These are phyloP conservation scores for Trametes sp. DNA, from an alignment of 1,284 basidiomycete species.

Conservation along the genomic window DNA sequence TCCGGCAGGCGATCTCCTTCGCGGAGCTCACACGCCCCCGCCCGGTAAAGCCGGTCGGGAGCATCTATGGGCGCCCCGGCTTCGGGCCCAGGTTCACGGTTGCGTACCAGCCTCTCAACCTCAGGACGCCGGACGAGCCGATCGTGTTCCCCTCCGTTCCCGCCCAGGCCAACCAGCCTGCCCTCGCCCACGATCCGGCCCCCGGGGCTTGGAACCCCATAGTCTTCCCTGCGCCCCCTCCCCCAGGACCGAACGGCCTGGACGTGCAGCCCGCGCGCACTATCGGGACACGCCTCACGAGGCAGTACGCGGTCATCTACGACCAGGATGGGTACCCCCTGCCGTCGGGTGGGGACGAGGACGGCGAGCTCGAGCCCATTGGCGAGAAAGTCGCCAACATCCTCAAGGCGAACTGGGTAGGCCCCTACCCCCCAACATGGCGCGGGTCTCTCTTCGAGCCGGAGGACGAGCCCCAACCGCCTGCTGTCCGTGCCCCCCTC, in stretches of 20 bases:
- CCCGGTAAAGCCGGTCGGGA: neutral
- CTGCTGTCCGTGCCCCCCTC: neutral
- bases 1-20: neutral
- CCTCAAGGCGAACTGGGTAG: slow-evolving; percentile 8
- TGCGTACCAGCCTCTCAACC: slow-evolving; percentile 5
- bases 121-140: slow-evolving; percentile 2
- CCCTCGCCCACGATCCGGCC: too few species aligned
- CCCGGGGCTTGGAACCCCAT: neutral
- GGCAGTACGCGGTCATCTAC: slow-evolving; percentile 22
- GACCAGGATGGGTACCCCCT: slow-evolving; percentile 1
- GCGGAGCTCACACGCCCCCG: neutral
- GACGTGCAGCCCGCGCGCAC: neutral
- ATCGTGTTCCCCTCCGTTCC: slow-evolving; percentile 13
- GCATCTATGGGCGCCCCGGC: neutral
- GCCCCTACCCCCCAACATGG: slow-evolving; percentile 16
- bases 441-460: slow-evolving; percentile 19
- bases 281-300: slow-evolving; percentile 3
- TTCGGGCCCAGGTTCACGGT: neutral
- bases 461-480: neutral
- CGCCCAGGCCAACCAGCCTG: too few species aligned
- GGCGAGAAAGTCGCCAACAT: slow-evolving; percentile 17
- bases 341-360: neutral
- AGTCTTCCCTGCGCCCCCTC: neutral
- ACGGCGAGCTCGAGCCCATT: slow-evolving; percentile 11
- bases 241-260: too few species aligned